Percentiles rank a stretch among this genome's conserved stretches.
These are phyloP conservation scores for Incumbomyces delicatus DNA, from an alignment of 2,329 filamentous ascomycete species.

Conservation along the genomic window DNA sequence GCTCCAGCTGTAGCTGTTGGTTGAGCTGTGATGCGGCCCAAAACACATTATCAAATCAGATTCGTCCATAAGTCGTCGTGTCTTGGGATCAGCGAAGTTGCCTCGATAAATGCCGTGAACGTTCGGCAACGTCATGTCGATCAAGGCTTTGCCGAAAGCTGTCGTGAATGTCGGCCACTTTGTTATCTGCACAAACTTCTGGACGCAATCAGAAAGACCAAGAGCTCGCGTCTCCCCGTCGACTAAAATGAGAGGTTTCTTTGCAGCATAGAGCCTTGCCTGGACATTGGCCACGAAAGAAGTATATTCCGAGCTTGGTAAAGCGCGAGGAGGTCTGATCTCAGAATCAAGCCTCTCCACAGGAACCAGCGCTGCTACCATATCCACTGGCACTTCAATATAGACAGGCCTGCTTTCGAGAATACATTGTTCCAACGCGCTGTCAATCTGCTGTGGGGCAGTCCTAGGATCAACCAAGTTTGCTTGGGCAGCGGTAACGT, in stretches of 20 bases:
- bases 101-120: slow-evolving; percentile 43
- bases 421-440: slow-evolving; percentile 41
- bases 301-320: too few relatives aligned
- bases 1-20: background rate
- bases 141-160: slow-evolving; percentile 40
- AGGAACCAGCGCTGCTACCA: slow-evolving; percentile 16
- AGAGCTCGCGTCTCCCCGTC: slow-evolving; percentile 40
- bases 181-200: slow-evolving; percentile 35
- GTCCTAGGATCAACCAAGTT: slow-evolving; percentile 37
- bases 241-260: slow-evolving; percentile 43
- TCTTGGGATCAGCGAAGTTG: slow-evolving; percentile 28
- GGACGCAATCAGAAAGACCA: slow-evolving; percentile 33
- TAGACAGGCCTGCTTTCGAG: slow-evolving; percentile 47
- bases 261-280: too few relatives aligned
- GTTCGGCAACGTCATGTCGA: slow-evolving; percentile 39
- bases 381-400: slow-evolving; percentile 40
- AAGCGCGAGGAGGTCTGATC: slow-evolving; percentile 12
- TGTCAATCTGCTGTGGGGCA: slow-evolving; percentile 43
- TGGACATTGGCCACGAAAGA: too few relatives aligned
- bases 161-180: slow-evolving; percentile 41
- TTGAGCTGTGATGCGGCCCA: slow-evolving; percentile 26
- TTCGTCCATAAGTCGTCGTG: slow-evolving; percentile 30
- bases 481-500: slow-evolving; percentile 43
- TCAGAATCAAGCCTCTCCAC: slow-evolving; percentile 8
- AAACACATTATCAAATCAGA: slow-evolving; percentile 40